Evolutionary conservation across 371 early-diverging fungal species (phyloP).

Genomic region (Mortierella sp.): DNA sequence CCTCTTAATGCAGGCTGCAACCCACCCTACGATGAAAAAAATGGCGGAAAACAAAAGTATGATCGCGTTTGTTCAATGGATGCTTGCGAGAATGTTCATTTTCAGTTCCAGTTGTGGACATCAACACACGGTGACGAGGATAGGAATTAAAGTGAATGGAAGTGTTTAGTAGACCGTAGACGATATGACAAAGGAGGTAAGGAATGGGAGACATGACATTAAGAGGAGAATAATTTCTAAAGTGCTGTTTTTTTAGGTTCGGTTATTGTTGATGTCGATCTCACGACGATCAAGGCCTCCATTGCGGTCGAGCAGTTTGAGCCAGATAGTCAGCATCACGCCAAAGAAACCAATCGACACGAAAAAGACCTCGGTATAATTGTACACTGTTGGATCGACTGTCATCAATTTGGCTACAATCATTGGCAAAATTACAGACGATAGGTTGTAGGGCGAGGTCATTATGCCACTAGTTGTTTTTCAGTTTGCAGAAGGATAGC

Average conservation of each 20-base stretch:
- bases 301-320: conserved; percentile 20
- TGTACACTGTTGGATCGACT: conserved; percentile 38
- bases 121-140: no score
- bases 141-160: no score
- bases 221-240: not conserved
- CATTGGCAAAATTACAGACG: conserved; percentile 61
- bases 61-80: no score
- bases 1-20: no score
- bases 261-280: conserved; percentile 14
- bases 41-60: no score
- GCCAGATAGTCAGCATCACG: conserved; percentile 20
- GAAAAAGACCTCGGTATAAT: conserved; percentile 30
- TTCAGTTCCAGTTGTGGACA: no score
- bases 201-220: not conserved
- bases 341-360: conserved; percentile 19
- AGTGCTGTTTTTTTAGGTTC: not conserved
- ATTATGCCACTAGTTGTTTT: conserved; percentile 21
- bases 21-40: no score
- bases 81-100: no score
- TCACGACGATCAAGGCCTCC: conserved; percentile 28
- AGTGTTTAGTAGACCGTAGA: no score
- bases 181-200: no score
- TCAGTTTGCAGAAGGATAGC: not conserved
- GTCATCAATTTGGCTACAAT: conserved; percentile 58
- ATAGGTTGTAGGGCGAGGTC: conserved; percentile 54